phyloP scores from a whole-genome alignment of 169 alveolate species.

The Eimeria sp. region DNA sequence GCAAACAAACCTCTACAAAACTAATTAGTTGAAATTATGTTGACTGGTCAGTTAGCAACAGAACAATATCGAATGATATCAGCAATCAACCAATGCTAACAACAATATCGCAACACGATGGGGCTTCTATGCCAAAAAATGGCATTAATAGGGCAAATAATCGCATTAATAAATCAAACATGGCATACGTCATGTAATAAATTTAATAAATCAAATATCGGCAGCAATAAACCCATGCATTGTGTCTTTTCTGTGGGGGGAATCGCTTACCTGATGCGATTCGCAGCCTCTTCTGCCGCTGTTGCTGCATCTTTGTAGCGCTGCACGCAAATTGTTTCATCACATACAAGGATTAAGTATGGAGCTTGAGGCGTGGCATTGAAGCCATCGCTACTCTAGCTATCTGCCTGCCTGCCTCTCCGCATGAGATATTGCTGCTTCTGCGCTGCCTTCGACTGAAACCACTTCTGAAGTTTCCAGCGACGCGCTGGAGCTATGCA shows the following conservation, averaged over 20 bases:
- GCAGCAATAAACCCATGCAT: neutral
- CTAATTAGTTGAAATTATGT: neutral
- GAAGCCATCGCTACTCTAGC: too few relatives aligned
- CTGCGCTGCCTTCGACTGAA: too few relatives aligned
- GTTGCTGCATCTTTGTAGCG: slow-evolving; percentile 28
- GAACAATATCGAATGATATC: neutral
- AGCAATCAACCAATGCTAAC: neutral
- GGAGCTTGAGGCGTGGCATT: too few relatives aligned
- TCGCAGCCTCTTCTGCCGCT: slow-evolving; percentile 11
- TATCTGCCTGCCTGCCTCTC: too few relatives aligned
- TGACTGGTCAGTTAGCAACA: neutral
- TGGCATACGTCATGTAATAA: neutral
- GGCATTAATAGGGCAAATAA: neutral
- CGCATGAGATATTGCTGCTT: too few relatives aligned
- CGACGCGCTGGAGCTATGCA: too few relatives aligned
- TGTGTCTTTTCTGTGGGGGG: neutral
- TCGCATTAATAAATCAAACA: neutral
- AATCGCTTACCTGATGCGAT: slow-evolving; percentile 12
- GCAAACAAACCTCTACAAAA: neutral
- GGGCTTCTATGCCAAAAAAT: neutral
- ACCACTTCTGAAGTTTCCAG: too few relatives aligned
- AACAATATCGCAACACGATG: neutral
- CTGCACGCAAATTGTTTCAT: neutral
- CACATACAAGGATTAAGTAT: neutral
- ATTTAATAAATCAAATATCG: neutral